Evolutionary conservation across 73 alveolate genomes (phyloP).

Genomic region (Paramecium biaurelia): DNA sequence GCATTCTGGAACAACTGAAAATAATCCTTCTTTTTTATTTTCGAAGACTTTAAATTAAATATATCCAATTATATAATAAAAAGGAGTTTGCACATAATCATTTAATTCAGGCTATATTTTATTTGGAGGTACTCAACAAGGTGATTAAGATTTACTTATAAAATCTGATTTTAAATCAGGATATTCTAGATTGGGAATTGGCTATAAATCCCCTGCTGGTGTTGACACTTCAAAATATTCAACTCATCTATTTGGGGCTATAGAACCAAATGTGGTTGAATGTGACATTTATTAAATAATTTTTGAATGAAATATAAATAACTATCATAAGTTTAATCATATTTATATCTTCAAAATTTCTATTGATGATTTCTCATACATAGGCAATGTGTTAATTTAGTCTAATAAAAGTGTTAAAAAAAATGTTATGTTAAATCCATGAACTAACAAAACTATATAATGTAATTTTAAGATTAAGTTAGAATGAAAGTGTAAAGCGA

Average conservation of each 20-base stretch:
- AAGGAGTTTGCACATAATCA: neutral
- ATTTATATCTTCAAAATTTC: too few relatives aligned
- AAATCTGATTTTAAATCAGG: neutral
- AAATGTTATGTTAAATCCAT: too few relatives aligned
- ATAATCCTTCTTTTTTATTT: neutral
- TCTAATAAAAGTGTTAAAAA: too few relatives aligned
- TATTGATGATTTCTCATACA: too few relatives aligned
- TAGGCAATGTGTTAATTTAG: too few relatives aligned
- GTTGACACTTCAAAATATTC: neutral
- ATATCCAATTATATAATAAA: neutral
- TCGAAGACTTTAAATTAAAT: neutral
- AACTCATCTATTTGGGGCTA: neutral
- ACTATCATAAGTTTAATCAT: too few relatives aligned
- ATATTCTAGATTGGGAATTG: neutral
- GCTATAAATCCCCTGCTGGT: neutral
- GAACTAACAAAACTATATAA: too few relatives aligned
- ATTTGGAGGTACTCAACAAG: neutral
- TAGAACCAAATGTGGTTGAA: neutral
- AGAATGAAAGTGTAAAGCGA: too few relatives aligned
- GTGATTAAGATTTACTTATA: neutral
- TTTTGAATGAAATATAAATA: neutral
- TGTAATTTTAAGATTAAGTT: too few relatives aligned
- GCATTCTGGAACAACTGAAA: neutral
- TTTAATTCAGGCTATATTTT: neutral
- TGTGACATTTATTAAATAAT: neutral